Evolutionary conservation across 2,329 filamentous ascomycete genomes (phyloP).

Genomic region (Aquanectria penicillioides): DNA sequence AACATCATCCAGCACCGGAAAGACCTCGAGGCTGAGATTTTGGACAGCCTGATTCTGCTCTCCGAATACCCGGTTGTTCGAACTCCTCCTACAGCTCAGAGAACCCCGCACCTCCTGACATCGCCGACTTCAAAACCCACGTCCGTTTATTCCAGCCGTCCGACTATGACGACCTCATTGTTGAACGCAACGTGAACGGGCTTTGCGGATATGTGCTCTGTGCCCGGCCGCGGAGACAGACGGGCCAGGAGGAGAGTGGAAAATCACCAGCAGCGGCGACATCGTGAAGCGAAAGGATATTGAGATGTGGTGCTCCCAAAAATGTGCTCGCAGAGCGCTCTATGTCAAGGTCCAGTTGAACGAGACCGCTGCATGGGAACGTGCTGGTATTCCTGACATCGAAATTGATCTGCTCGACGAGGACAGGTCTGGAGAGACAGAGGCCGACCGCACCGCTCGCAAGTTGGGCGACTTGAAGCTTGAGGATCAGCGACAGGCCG

Average conservation of each 20-base stretch:
- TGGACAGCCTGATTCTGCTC: slow-evolving; percentile 76
- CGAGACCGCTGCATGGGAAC: slow-evolving; percentile 86
- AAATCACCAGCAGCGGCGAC: slow-evolving; percentile 66
- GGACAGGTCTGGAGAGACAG: slow-evolving; percentile 60
- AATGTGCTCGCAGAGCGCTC: slow-evolving; percentile 81
- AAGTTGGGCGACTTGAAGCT: slow-evolving; percentile 56
- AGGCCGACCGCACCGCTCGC: slow-evolving; percentile 48
- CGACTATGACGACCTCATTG: slow-evolving; percentile 89
- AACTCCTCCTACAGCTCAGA: slow-evolving; percentile 52
- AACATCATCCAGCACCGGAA: slow-evolving; percentile 84
- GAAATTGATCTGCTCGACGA: slow-evolving; percentile 75
- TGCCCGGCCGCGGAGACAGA: slow-evolving; percentile 66
- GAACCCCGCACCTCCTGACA: slow-evolving; percentile 66
- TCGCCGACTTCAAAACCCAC: slow-evolving; percentile 69
- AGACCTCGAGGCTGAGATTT: slow-evolving; percentile 77
- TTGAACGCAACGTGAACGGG: slow-evolving; percentile 86
- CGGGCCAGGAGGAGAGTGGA: slow-evolving; percentile 71
- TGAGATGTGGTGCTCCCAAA: slow-evolving; percentile 87
- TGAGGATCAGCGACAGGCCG: slow-evolving; percentile 53
- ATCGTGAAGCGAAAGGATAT: slow-evolving; percentile 78
- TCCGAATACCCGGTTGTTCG: slow-evolving; percentile 64
- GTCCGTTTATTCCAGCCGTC: slow-evolving; percentile 82
- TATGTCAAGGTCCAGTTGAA: slow-evolving; percentile 90
- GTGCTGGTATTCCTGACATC: slow-evolving; percentile 67
- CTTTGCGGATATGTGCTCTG: slow-evolving; percentile 89